Conservation (phyloP, 2,329 filamentous ascomycete genomes). For the Colletotrichum abscissum region DNA sequence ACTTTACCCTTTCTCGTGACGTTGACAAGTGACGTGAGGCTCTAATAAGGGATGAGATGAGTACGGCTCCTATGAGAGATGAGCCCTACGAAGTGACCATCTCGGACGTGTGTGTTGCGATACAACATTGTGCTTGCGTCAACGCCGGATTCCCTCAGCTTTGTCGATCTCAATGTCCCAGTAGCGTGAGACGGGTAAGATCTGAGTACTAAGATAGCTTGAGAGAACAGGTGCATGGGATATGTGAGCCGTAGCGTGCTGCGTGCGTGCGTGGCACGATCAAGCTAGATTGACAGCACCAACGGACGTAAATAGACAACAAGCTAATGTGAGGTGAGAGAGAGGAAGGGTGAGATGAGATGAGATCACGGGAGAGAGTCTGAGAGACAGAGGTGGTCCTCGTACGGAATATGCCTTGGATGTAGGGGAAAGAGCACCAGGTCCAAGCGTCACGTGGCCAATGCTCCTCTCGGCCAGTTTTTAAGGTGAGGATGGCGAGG, state of each 20-base stretch:
- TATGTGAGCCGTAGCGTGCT: background rate
- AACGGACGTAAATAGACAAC: background rate
- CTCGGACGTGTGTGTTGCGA: background rate
- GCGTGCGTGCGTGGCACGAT: background rate
- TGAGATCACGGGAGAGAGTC: no score
- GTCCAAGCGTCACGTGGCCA: slow-evolving; percentile 3
- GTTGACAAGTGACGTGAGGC: background rate
- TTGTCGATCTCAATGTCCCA: background rate
- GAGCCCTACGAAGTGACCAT: no score
- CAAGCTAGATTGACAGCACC: background rate
- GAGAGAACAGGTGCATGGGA: background rate
- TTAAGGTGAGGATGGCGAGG: slow-evolving; percentile 7
- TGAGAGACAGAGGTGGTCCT: no score
- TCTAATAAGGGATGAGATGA: background rate
- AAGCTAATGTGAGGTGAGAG: background rate
- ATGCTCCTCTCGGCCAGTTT: background rate
- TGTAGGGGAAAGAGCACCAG: background rate
- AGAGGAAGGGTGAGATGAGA: background rate
- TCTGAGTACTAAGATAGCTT: background rate
- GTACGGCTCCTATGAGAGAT: no score
- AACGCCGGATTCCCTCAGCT: background rate
- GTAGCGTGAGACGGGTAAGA: background rate
- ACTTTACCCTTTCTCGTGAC: background rate
- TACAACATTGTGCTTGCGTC: background rate
- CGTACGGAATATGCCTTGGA: background rate